Percentiles rank a stretch among this genome's conserved stretches.
phyloP scores from a whole-genome alignment of 345 rosid genomes.

The Murraya koenigii region DNA sequence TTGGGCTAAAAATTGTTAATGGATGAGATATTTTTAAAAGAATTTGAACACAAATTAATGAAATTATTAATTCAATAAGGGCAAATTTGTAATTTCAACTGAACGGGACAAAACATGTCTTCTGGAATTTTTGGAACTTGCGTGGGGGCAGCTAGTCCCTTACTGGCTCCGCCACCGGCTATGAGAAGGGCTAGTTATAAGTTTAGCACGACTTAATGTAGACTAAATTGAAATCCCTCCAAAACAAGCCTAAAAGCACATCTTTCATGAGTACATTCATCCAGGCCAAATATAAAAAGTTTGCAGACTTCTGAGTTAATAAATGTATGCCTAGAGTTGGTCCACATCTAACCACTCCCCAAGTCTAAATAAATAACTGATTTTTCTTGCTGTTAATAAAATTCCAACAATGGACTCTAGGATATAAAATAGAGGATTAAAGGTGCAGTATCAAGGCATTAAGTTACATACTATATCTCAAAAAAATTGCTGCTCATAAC shows the following conservation, averaged over 20 bases:
- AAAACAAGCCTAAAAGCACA: background rate
- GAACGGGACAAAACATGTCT: no score
- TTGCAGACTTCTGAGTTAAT: background rate
- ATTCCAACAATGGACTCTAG: background rate
- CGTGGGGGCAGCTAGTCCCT: no score
- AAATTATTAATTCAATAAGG: no score
- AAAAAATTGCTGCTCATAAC: background rate
- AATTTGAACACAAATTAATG: no score
- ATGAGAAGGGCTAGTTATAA: background rate
- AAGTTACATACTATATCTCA: background rate
- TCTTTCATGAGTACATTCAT: background rate
- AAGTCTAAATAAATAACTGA: background rate
- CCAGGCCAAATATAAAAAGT: background rate
- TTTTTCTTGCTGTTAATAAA: background rate
- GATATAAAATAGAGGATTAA: background rate
- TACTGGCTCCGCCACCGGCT: background rate
- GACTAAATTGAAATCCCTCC: background rate
- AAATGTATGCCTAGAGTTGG: background rate
- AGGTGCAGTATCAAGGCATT: background rate
- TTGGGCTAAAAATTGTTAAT: no score
- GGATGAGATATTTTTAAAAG: no score
- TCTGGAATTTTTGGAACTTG: no score
- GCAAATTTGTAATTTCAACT: no score
- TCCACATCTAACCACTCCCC: background rate
- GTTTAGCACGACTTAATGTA: background rate